These are phyloP conservation scores for Jimgerdemannia lactiflua DNA, from an alignment of 192 early-diverging fungal genomes.

Conservation along the genomic window DNA sequence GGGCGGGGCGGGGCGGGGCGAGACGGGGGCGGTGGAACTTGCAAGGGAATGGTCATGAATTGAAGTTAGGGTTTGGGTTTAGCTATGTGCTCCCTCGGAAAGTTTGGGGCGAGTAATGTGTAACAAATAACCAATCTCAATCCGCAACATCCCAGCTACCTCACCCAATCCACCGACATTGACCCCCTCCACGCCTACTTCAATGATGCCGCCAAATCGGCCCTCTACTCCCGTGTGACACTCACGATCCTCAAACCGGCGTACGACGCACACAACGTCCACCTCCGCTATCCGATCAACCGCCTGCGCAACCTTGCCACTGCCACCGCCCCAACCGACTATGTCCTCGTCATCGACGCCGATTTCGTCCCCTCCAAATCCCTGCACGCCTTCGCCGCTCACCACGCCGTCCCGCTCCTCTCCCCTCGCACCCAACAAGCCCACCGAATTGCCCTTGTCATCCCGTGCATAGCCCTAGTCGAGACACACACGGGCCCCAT, in stretches of 20 bases:
- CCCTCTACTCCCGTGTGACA: slow-evolving; percentile 18
- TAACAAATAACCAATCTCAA: too few relatives aligned
- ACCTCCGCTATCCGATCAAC: slow-evolving; percentile 50
- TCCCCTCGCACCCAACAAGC: slow-evolving; percentile 3
- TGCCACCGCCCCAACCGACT: slow-evolving; percentile 30
- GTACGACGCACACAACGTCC: slow-evolving; percentile 20
- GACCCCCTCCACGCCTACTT: slow-evolving; percentile 34
- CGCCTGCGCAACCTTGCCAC: slow-evolving; percentile 47
- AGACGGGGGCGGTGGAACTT: too few relatives aligned
- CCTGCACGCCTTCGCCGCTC: slow-evolving; percentile 26
- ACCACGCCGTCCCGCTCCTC: slow-evolving; percentile 18
- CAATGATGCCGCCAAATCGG: slow-evolving; percentile 14
- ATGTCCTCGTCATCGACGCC: slow-evolving; percentile 51
- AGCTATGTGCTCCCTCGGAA: too few relatives aligned
- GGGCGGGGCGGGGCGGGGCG: too few relatives aligned
- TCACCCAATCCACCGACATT: slow-evolving; percentile 39
- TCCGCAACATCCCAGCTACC: slow-evolving; percentile 34
- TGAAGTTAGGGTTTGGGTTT: too few relatives aligned
- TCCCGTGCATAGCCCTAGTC: slow-evolving; percentile 47
- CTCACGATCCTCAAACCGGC: slow-evolving; percentile 43
- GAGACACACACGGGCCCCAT: slow-evolving; percentile 18
- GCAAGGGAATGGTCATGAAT: too few relatives aligned
- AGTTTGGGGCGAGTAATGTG: too few relatives aligned
- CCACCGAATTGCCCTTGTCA: slow-evolving; percentile 31
- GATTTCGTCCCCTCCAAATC: slow-evolving; percentile 46